Base-by-base conservation (phyloP, 2,329 filamentous ascomycete species). In the Fusarium sp. region DNA sequence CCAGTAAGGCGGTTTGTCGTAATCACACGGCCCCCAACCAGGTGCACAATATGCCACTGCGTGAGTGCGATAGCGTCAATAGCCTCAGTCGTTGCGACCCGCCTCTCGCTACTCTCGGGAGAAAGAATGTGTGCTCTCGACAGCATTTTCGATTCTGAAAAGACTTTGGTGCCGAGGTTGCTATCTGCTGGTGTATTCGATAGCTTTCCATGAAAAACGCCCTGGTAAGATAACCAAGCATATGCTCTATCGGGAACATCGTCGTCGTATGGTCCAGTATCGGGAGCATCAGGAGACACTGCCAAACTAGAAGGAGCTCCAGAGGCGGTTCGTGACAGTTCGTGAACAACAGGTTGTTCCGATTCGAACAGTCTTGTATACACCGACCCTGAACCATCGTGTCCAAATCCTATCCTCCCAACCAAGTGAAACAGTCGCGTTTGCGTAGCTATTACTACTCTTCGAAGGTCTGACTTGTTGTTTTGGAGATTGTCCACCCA, bases 191-290 rank as follows among this genome's bases (percentile, higher is more conserved):
- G 85, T 1, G 84, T 81, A 8, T 88, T 87, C 30, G 90, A 83
- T 11, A 99, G 84, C 67, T 88, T 90, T n/a, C 96, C 96, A 74
- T 97, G 92, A 65, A 93, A 92, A 5, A 98, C 88, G 9, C 96
- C 95, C 69, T 97, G 91, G 1, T 91, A 89, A 11, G 90, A 93
- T 6, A 98, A 85, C 96, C 96, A 99, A 1, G 94, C 96, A 80
- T 94, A 99, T 36, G 89, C 88, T 54, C 92, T 85, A 77, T 96
- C 92, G 1, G 84, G 82, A 12, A 91, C 87, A 30, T 83, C 80
- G 50, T 89, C 87, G 41, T 92, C 90, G 37, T 84, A 80, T 0
- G 83, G 80, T 23, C 80, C 80, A 12, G 81, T 71, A 50, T 91
- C 88, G 16, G 88, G 83, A 3, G 85, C 79, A 70, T 97, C 92